Evolutionary conservation across 306 rosid genomes (phyloP).

Genomic region (Inga oerstediana): DNA sequence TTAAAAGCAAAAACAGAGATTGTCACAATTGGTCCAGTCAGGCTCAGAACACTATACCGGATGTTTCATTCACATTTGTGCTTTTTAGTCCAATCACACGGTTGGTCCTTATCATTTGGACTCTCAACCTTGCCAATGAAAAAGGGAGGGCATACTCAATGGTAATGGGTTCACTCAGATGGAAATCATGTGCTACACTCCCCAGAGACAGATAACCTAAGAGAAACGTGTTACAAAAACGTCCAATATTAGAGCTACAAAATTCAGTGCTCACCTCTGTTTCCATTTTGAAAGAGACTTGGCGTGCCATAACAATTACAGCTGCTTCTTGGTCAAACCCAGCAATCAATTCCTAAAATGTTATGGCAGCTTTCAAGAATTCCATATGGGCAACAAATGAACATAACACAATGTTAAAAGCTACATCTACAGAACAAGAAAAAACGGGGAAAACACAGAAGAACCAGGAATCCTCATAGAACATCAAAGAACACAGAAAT

Average conservation of each 20-base stretch:
- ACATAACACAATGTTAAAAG: not conserved
- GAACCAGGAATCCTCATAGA: too few relatives aligned
- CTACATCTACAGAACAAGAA: not conserved
- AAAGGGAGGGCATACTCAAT: not conserved
- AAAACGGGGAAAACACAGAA: too few relatives aligned
- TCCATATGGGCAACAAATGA: conserved; percentile 8
- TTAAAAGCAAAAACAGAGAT: not conserved
- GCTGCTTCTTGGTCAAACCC: conserved; percentile 99
- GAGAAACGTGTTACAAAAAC: not conserved
- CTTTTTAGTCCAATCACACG: not conserved
- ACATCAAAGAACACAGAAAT: too few relatives aligned
- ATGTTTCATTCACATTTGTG: not conserved
- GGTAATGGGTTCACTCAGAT: not conserved
- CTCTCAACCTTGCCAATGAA: not conserved
- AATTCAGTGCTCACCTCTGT: conserved; percentile 64
- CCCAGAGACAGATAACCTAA: not conserved
- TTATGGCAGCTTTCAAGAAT: conserved; percentile 17
- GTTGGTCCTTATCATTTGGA: conserved; percentile 8
- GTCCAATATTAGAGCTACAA: not conserved
- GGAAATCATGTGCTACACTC: not conserved
- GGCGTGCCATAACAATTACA: conserved; percentile 95
- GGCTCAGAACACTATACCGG: not conserved
- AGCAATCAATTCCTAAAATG: conserved; percentile 81
- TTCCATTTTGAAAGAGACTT: conserved; percentile 98
- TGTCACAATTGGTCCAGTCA: not conserved